These are phyloP conservation scores for Mollisia scopiformis DNA, from an alignment of 2,329 filamentous ascomycete genomes.

Conservation along the genomic window DNA sequence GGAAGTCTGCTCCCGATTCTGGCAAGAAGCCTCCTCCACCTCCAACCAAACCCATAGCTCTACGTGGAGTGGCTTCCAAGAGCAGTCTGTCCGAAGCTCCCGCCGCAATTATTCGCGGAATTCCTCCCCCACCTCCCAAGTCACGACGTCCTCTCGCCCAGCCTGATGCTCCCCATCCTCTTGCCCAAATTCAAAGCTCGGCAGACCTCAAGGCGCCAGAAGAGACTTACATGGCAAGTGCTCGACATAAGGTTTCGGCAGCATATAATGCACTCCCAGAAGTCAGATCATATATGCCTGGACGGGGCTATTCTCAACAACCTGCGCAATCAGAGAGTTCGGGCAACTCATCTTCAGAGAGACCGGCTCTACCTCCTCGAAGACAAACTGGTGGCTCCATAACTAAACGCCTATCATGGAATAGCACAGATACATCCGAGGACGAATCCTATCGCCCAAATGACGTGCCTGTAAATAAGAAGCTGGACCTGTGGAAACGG, in stretches of 20 bases:
- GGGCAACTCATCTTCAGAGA: slow-evolving; percentile 14
- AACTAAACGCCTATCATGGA: slow-evolving; percentile 26
- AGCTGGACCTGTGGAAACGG: slow-evolving; percentile 72
- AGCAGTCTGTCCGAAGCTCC: slow-evolving; percentile 37
- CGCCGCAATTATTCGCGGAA: slow-evolving; percentile 44
- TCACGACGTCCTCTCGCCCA: slow-evolving; percentile 23
- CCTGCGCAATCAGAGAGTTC: slow-evolving; percentile 9
- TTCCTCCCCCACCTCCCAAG: slow-evolving; percentile 38
- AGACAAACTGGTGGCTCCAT: slow-evolving; percentile 18
- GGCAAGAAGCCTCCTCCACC: slow-evolving; percentile 46
- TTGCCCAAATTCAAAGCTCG: slow-evolving; percentile 32
- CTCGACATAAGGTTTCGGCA: slow-evolving; percentile 32
- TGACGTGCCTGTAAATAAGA: slow-evolving; percentile 56
- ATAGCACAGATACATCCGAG: slow-evolving; percentile 30
- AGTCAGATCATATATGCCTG: slow-evolving; percentile 34
- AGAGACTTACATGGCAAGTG: slow-evolving; percentile 33
- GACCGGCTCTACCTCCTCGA: slow-evolving; percentile 27
- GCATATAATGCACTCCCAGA: slow-evolving; percentile 38
- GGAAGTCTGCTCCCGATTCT: slow-evolving; percentile 25
- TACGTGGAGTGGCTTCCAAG: slow-evolving; percentile 46
- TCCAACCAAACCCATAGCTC: slow-evolving; percentile 59
- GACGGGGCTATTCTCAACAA: slow-evolving; percentile 9
- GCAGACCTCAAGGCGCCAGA: slow-evolving; percentile 24
- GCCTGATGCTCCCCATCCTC: slow-evolving; percentile 25
- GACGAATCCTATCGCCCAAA: slow-evolving; percentile 30